Conservation (phyloP, 495 filamentous ascomycete species). For the Penicillium coprophilum region DNA sequence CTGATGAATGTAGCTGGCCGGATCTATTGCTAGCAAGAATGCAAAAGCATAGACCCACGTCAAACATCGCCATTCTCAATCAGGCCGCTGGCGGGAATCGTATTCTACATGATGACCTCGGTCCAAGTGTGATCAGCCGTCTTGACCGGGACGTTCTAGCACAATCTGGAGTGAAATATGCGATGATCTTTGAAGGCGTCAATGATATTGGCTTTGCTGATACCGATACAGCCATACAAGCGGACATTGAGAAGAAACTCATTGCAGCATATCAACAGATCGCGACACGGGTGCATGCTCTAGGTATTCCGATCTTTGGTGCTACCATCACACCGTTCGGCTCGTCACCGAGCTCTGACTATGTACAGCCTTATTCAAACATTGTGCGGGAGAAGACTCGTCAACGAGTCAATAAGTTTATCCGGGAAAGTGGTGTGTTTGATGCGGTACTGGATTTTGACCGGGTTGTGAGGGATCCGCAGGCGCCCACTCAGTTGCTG, state of each 20-base stretch:
- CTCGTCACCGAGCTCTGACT: slow-evolving; percentile 29
- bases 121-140: slow-evolving; percentile 59
- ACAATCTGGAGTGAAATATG: slow-evolving; percentile 56
- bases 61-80: slow-evolving; percentile 59
- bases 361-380: slow-evolving; percentile 50
- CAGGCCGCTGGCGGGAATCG: slow-evolving; percentile 75
- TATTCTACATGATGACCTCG: slow-evolving; percentile 60
- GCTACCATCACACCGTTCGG: slow-evolving; percentile 71
- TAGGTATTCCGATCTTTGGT: slow-evolving; percentile 57
- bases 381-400: slow-evolving; percentile 57
- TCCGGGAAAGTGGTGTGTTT: slow-evolving; percentile 56
- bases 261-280: slow-evolving; percentile 60
- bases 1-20: slow-evolving; percentile 53
- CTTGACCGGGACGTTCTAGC: slow-evolving; percentile 64
- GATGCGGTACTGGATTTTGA: slow-evolving; percentile 67
- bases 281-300: slow-evolving; percentile 53
- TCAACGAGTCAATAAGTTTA: slow-evolving; percentile 62
- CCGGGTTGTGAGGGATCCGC: slow-evolving; percentile 52
- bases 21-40: slow-evolving; percentile 60
- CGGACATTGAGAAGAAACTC: slow-evolving; percentile 49
- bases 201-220: slow-evolving; percentile 66
- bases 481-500: slow-evolving; percentile 43
- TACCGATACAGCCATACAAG: slow-evolving; percentile 47
- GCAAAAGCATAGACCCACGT: slow-evolving; percentile 45
- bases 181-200: slow-evolving; percentile 71